Conservation (phyloP, 805 yeast species). For the Komagataella phaffii region DNA sequence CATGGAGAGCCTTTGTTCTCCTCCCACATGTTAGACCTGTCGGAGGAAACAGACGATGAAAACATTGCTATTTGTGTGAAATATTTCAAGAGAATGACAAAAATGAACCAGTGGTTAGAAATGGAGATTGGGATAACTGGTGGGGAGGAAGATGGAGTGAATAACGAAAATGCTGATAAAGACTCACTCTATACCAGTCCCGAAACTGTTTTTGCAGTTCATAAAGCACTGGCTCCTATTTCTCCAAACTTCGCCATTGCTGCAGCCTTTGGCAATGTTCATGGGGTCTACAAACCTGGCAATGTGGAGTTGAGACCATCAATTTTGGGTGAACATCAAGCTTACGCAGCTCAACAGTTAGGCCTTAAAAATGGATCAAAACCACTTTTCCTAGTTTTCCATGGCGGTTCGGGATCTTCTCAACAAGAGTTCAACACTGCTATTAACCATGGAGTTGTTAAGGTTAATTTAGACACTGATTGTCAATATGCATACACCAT, state of each 20-base stretch:
- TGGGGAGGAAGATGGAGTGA: slow-evolving; percentile 99
- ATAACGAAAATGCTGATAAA: slow-evolving; percentile 87
- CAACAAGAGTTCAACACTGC: slow-evolving; percentile 86
- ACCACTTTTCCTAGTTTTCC: slow-evolving; percentile 97
- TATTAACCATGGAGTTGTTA: slow-evolving; percentile 89
- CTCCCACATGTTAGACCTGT: slow-evolving; percentile 96
- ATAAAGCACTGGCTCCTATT: slow-evolving; percentile 80
- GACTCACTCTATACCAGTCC: slow-evolving; percentile 87
- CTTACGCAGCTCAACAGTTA: slow-evolving; percentile 61
- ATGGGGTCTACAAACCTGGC: slow-evolving; percentile 99
- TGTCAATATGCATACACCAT: slow-evolving; percentile 94
- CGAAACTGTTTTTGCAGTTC: slow-evolving; percentile 85
- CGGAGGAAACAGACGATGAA: slow-evolving; percentile 93
- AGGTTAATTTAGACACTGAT: slow-evolving; percentile 98
- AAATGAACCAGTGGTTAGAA: slow-evolving; percentile 95
- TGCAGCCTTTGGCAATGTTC: slow-evolving; percentile 98
- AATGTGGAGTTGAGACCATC: slow-evolving; percentile 88
- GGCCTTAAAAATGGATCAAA: slow-evolving; percentile 34
- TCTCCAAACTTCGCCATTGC: slow-evolving; percentile 98
- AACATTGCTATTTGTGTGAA: slow-evolving; percentile 89
- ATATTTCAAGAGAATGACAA: slow-evolving; percentile 90
- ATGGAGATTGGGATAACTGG: slow-evolving; percentile 99
- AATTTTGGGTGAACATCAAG: slow-evolving; percentile 92
- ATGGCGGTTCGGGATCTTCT: slow-evolving; percentile 99
- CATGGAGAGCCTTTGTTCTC: slow-evolving; percentile 96